phyloP scores from a whole-genome alignment of 768 basidiomycete species.

The Suillus lakei region DNA sequence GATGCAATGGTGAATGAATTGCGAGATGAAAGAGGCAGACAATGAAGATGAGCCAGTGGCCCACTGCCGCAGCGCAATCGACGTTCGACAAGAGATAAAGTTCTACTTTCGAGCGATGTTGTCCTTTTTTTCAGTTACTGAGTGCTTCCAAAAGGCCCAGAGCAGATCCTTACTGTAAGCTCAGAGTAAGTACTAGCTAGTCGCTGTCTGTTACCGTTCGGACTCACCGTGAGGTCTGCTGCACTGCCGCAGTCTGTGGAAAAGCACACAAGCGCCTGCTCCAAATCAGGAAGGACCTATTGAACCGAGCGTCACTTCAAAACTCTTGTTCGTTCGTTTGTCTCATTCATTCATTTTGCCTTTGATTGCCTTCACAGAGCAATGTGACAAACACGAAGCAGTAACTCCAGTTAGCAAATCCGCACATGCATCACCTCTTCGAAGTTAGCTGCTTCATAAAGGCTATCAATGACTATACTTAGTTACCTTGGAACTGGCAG shows the following conservation, averaged over 20 bases:
- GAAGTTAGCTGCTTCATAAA: not conserved
- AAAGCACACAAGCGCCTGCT: constrained; percentile 1
- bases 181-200: not conserved
- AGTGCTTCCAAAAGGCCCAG: no score
- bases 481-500: not conserved
- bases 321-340: not conserved
- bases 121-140: not conserved
- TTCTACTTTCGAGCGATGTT: no score
- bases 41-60: not conserved
- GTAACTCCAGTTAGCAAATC: not conserved
- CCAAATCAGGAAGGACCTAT: constrained; percentile 8
- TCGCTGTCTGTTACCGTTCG: not conserved
- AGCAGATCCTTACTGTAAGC: not conserved
- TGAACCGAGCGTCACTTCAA: not conserved
- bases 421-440: not conserved
- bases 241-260: not conserved
- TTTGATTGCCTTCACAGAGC: not conserved
- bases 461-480: not conserved
- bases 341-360: not conserved
- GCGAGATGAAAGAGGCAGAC: not conserved
- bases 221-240: not conserved
- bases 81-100: not conserved
- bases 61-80: not conserved
- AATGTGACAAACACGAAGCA: not conserved
- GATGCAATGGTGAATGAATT: not conserved